phyloP scores from a whole-genome alignment of 306 rosid species.

The Malus orientalis region DNA sequence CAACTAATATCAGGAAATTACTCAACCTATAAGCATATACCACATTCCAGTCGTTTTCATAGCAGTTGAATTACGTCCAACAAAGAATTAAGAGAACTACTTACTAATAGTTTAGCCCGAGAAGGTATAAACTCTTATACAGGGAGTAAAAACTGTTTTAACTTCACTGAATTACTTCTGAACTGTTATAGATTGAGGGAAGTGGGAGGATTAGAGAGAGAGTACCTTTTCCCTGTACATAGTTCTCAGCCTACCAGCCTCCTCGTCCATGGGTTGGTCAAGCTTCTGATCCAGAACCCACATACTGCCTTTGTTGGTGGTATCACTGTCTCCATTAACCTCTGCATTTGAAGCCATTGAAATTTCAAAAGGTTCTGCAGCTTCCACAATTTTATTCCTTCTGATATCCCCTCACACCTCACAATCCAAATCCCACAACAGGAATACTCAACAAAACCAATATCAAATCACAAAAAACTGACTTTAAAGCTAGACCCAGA shows the following conservation, averaged over 20 bases:
- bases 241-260: slow-evolving; percentile 75
- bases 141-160: neutral
- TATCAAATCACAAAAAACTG: slow-evolving; percentile 5
- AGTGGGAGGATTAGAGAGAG: slow-evolving; percentile 4
- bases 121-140: neutral
- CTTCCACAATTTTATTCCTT: slow-evolving; percentile 9
- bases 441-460: slow-evolving; percentile 5
- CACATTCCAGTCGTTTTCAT: neutral
- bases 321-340: slow-evolving; percentile 39
- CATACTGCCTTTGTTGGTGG: slow-evolving; percentile 54
- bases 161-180: neutral
- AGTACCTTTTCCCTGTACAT: slow-evolving; percentile 90
- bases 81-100: neutral
- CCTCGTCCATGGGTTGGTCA: slow-evolving; percentile 94
- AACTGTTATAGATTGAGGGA: neutral
- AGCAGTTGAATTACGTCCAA: neutral
- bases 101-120: neutral
- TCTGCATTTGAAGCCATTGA: slow-evolving; percentile 61
- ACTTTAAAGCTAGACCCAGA: slow-evolving; percentile 6
- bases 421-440: slow-evolving; percentile 2
- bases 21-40: neutral
- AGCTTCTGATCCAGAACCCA: slow-evolving; percentile 92
- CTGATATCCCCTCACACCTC: slow-evolving; percentile 13
- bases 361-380: slow-evolving; percentile 23
- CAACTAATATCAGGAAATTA: neutral